These are phyloP conservation scores for Trichophyton rubrum DNA, from an alignment of 2,329 filamentous ascomycete genomes.

Conservation along the genomic window DNA sequence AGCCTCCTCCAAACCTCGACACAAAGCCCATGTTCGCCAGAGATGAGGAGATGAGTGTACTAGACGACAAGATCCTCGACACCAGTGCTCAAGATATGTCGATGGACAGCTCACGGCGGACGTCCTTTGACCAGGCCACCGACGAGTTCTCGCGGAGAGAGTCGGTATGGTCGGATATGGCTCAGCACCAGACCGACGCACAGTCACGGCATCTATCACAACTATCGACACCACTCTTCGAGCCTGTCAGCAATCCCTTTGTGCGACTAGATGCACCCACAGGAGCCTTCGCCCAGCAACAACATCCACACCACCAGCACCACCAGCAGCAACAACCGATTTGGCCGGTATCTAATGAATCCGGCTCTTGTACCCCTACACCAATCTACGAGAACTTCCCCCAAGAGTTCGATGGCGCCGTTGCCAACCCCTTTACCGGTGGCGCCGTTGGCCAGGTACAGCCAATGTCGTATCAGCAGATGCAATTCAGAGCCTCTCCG, in stretches of 20 bases:
- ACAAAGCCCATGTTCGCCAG: conserved; percentile 31
- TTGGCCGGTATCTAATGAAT: conserved; percentile 55
- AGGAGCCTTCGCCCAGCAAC: conserved; percentile 29
- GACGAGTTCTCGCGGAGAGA: conserved; percentile 43
- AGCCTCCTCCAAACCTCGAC: conserved; percentile 32
- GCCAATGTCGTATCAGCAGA: conserved; percentile 27
- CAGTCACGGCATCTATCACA: conserved; percentile 32
- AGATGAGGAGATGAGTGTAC: conserved; percentile 42
- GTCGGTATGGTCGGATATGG: conserved; percentile 39
- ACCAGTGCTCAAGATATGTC: conserved; percentile 38
- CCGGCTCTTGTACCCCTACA: conserved; percentile 62
- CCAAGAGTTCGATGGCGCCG: conserved; percentile 37
- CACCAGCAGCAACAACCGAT: conserved; percentile 30
- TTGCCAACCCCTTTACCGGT: conserved; percentile 32
- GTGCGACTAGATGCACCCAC: conserved; percentile 36
- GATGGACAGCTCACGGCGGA: conserved; percentile 31
- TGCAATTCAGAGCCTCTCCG: conserved; percentile 37
- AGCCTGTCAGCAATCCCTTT: conserved; percentile 34
- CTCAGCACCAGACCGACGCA: conserved; percentile 29
- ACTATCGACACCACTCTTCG: conserved; percentile 37
- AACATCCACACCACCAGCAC: conserved; percentile 14
- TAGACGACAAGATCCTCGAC: conserved; percentile 41
- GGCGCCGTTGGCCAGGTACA: conserved; percentile 31
- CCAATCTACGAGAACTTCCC: conserved; percentile 55
- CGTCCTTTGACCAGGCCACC: conserved; percentile 35